These are phyloP conservation scores for Gyrodon lividus DNA, from an alignment of 768 basidiomycete genomes.

Conservation along the genomic window DNA sequence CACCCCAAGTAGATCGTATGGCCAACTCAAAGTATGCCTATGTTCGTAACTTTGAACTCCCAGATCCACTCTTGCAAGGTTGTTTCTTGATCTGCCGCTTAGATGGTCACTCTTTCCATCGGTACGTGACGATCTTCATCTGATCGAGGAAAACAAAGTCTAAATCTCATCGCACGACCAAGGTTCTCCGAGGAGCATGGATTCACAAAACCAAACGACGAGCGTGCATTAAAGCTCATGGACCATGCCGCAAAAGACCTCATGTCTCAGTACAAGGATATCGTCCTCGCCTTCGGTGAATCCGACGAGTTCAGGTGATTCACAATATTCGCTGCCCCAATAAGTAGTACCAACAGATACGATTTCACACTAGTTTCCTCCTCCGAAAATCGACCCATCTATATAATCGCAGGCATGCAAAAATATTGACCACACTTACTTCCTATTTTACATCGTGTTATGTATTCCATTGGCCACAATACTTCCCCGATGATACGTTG, in stretches of 20 bases:
- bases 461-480: constrained; percentile 80
- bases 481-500: constrained; percentile 71
- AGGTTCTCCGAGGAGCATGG: constrained; percentile 84
- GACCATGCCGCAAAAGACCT: constrained; percentile 81
- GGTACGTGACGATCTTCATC: constrained; percentile 44
- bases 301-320: constrained; percentile 94
- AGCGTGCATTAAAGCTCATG: constrained; percentile 85
- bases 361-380: constrained; percentile 63
- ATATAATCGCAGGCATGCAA: constrained; percentile 84
- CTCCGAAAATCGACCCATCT: constrained; percentile 71
- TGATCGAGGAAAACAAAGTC: neutral
- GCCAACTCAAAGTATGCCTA: constrained; percentile 92
- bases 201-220: constrained; percentile 91
- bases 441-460: constrained; percentile 91
- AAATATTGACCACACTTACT: constrained; percentile 79
- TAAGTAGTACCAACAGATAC: neutral
- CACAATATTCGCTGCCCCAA: neutral
- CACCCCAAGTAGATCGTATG: constrained; percentile 49
- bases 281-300: constrained; percentile 89
- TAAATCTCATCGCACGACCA: neutral
- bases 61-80: constrained; percentile 79
- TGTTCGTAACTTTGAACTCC: constrained; percentile 85
- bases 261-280: constrained; percentile 81
- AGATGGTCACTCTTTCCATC: constrained; percentile 93
- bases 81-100: constrained; percentile 84